Evolutionary conservation across 805 yeast genomes (phyloP).

Genomic region (Wickerhamomyces xylosicus): DNA sequence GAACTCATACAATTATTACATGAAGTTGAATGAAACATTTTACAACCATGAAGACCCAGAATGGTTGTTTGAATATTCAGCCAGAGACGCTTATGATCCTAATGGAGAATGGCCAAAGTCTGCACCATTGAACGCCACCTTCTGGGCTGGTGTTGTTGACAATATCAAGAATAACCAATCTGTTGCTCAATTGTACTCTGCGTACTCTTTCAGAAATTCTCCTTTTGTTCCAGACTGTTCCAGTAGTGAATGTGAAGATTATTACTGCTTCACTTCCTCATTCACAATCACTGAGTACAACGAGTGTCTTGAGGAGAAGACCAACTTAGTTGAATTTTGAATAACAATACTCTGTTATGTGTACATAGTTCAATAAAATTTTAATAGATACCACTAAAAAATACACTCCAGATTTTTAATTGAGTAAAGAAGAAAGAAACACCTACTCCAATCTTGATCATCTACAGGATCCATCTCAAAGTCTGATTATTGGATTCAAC

Average conservation of each 20-base stretch:
- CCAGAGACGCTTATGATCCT: constrained; percentile 47
- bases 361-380: no score
- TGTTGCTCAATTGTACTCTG: constrained; percentile 38
- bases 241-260: constrained; percentile 12
- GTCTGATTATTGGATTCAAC: no score
- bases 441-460: no score
- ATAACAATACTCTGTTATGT: no score
- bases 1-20: constrained; percentile 49
- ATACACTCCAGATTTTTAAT: no score
- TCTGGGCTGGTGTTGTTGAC: constrained; percentile 41
- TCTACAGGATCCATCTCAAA: no score
- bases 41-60: constrained; percentile 41
- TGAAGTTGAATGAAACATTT: constrained; percentile 50
- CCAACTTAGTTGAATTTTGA: no score
- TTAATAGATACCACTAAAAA: no score
- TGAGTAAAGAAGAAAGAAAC: no score
- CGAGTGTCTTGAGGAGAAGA: constrained; percentile 8
- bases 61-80: constrained; percentile 57
- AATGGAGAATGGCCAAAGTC: constrained; percentile 43
- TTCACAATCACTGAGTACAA: constrained; percentile 12
- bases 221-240: constrained; percentile 44
- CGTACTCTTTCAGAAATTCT: constrained; percentile 41
- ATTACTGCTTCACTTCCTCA: constrained; percentile 14
- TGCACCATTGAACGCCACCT: constrained; percentile 56
- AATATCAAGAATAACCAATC: constrained; percentile 28